These are phyloP conservation scores for Diversispora eburnea DNA, from an alignment of 192 early-diverging fungal genomes.

Conservation along the genomic window DNA sequence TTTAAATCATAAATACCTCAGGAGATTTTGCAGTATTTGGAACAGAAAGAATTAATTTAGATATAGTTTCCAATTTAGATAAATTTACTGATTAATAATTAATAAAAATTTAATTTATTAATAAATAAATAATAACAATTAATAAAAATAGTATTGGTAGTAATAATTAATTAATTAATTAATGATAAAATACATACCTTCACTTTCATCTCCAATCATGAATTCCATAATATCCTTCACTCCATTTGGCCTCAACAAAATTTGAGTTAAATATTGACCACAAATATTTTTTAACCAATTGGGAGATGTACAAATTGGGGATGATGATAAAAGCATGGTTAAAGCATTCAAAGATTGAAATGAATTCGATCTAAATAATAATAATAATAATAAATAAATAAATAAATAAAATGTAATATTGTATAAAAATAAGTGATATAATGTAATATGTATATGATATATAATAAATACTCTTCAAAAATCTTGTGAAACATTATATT, in stretches of 20 bases:
- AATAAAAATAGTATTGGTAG: neutral
- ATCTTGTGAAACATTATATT: no score
- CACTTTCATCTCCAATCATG: conserved; percentile 54
- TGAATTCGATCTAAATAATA: conserved; percentile 45
- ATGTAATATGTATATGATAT: neutral
- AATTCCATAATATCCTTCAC: conserved; percentile 64
- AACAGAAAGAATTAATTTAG: conserved; percentile 55
- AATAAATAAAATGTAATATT: neutral
- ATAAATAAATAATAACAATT: neutral
- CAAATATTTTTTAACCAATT: conserved; percentile 65
- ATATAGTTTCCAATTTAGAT: conserved; percentile 53
- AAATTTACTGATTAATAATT: conserved; percentile 38
- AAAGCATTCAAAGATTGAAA: conserved; percentile 63
- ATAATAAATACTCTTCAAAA: no score
- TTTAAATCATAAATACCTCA: conserved; percentile 36
- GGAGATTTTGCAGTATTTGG: conserved; percentile 56
- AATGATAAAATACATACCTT: conserved; percentile 30
- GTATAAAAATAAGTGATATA: neutral
- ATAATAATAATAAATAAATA: conserved; percentile 26
- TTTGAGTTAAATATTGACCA: conserved; percentile 63
- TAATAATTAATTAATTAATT: neutral
- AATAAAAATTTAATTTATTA: no score
- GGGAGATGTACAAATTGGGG: conserved; percentile 46
- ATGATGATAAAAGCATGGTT: conserved; percentile 56
- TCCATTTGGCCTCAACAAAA: conserved; percentile 62